A percentile compares a stretch with the other conserved stretches of the same genome.
phyloP scores from a whole-genome alignment of 2,329 filamentous ascomycete species.

The Lachnellula occidentalis region DNA sequence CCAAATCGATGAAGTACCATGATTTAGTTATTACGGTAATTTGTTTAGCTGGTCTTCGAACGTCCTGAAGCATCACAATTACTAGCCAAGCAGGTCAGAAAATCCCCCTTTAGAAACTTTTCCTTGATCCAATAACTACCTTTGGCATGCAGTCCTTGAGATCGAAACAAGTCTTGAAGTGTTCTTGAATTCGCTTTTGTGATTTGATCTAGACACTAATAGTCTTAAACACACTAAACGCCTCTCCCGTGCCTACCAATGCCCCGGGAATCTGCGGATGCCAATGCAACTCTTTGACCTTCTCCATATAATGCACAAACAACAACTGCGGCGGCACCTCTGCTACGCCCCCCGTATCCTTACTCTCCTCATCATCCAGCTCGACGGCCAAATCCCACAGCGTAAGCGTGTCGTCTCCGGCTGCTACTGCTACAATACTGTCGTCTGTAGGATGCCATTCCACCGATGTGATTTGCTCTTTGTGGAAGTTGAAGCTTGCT shows the following conservation, averaged over 20 bases:
- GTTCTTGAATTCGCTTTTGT: background rate
- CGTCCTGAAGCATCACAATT: too few species aligned
- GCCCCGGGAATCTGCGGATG: constrained; percentile 91
- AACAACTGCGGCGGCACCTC: constrained; percentile 88
- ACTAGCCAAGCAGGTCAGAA: too few species aligned
- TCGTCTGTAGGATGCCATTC: constrained; percentile 98
- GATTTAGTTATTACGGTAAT: too few species aligned
- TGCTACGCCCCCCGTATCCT: constrained; percentile 80
- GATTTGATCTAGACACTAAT: constrained; percentile 61
- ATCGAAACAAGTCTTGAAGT: background rate
- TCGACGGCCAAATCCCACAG: constrained; percentile 97
- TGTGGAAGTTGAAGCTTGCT: constrained; percentile 93
- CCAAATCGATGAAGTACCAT: too few species aligned
- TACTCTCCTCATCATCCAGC: constrained; percentile 93
- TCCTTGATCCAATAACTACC: too few species aligned
- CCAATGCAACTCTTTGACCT: constrained; percentile 96
- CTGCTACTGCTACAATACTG: constrained; percentile 87
- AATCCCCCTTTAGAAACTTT: background rate
- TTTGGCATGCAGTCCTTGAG: background rate
- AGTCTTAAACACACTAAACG: constrained; percentile 80
- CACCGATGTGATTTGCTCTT: constrained; percentile 89
- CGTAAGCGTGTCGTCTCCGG: constrained; percentile 89
- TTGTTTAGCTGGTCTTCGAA: too few species aligned
- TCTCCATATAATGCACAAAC: constrained; percentile 94
- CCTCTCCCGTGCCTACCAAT: constrained; percentile 82